phyloP scores from a whole-genome alignment of 768 basidiomycete genomes.

The Phylloporus rhodoxanthus region DNA sequence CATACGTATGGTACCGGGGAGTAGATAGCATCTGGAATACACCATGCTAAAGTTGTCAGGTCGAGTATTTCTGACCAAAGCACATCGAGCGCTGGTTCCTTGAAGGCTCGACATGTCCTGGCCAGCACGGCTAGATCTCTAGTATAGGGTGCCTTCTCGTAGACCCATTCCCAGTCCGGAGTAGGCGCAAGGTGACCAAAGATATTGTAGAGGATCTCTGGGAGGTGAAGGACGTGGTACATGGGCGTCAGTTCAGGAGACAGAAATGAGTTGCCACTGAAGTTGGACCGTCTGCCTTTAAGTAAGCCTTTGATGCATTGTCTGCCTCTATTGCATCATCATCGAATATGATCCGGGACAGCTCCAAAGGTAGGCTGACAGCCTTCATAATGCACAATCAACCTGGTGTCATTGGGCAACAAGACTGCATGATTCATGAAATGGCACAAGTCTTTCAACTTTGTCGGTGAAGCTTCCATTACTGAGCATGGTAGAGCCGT shows the following conservation, averaged over 20 bases:
- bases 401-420: too few species aligned
- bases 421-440: too few species aligned
- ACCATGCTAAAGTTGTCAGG: not conserved
- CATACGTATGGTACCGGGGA: not conserved
- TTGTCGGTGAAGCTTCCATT: too few species aligned
- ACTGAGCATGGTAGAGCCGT: too few species aligned
- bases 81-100: constrained; percentile 9
- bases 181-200: not conserved
- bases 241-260: not conserved
- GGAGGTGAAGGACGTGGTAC: not conserved
- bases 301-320: not conserved
- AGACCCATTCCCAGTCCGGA: not conserved
- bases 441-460: too few species aligned
- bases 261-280: not conserved
- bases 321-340: constrained; percentile 1
- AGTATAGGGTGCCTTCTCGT: not conserved
- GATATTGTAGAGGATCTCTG: constrained; percentile 4
- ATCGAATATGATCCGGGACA: not conserved
- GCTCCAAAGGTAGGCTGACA: too few species aligned
- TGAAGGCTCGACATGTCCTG: constrained; percentile 3
- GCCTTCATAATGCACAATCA: too few species aligned
- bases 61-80: constrained; percentile 6
- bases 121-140: constrained; percentile 1
- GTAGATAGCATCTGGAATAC: not conserved
- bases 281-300: not conserved